These are phyloP conservation scores for Carpinus fangiana DNA, from an alignment of 306 rosid species.

Conservation along the genomic window DNA sequence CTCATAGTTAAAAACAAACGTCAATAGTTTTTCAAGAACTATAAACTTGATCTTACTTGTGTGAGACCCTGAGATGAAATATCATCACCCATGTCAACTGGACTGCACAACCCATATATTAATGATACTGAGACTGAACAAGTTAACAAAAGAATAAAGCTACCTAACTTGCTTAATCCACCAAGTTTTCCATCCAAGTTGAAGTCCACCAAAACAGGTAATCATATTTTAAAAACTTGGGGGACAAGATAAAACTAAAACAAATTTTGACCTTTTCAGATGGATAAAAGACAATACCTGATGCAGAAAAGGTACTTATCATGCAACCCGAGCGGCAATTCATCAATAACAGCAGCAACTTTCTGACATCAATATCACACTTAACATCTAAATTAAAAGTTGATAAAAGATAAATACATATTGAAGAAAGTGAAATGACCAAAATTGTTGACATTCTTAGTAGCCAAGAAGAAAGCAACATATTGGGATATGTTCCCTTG, in stretches of 20 bases:
- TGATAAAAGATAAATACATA: conserved; percentile 16
- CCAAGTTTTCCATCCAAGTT: conserved; percentile 22
- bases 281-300: conserved; percentile 49
- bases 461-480: conserved; percentile 25
- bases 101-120: conserved; percentile 58
- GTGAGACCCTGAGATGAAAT: conserved; percentile 83
- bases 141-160: conserved; percentile 10
- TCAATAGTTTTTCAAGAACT: conserved; percentile 5
- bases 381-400: conserved; percentile 33
- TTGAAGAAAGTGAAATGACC: conserved; percentile 17
- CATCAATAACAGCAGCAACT: conserved; percentile 79
- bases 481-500: conserved; percentile 8
- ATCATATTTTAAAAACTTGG: conserved; percentile 9
- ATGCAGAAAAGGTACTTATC: conserved; percentile 86
- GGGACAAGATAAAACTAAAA: too few relatives aligned
- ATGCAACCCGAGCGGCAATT: conserved; percentile 69
- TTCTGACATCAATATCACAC: conserved; percentile 51
- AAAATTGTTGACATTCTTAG: conserved; percentile 8
- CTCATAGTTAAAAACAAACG: conserved; percentile 23
- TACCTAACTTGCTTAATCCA: conserved; percentile 9
- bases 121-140: conserved; percentile 22
- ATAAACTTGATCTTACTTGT: conserved; percentile 54
- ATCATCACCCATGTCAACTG: conserved; percentile 79
- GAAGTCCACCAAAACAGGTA: conserved; percentile 6
- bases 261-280: conserved; percentile 18